These are phyloP conservation scores for Penicillium italicum DNA, from an alignment of 2,329 filamentous ascomycete genomes.

Conservation along the genomic window DNA sequence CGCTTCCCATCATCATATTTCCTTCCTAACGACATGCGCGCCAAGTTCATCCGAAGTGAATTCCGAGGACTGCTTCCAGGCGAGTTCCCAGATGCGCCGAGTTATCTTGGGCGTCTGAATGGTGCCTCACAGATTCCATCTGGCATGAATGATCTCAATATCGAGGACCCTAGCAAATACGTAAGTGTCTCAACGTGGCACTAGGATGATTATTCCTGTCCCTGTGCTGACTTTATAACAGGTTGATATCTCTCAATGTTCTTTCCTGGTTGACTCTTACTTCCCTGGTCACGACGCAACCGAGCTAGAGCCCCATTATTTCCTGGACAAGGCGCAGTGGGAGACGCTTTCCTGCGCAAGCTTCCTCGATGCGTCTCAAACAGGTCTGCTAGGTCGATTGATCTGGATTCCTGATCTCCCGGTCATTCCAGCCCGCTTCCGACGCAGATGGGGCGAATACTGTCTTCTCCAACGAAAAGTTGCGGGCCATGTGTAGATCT, in stretches of 20 bases:
- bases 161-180: conserved; percentile 84
- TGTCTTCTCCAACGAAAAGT: conserved; percentile 66
- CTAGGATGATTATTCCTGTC: background rate
- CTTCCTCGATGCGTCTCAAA: conserved; percentile 77
- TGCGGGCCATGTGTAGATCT: conserved; percentile 6
- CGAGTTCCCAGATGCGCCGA: conserved; percentile 74
- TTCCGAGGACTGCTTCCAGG: conserved; percentile 87
- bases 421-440: conserved; percentile 65
- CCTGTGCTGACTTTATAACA: conserved; percentile 29
- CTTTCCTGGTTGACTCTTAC: conserved; percentile 83
- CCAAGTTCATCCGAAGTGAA: conserved; percentile 87
- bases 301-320: conserved; percentile 73
- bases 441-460: conserved; percentile 80
- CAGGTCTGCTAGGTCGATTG: conserved; percentile 68
- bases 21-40: conserved; percentile 74
- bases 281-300: conserved; percentile 62
- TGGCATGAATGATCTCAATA: conserved; percentile 89
- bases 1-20: conserved; percentile 93
- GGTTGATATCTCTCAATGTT: conserved; percentile 68
- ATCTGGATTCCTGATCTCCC: conserved; percentile 75
- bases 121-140: conserved; percentile 78
- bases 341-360: conserved; percentile 68
- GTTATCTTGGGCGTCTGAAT: conserved; percentile 68
- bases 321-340: conserved; percentile 72
- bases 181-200: conserved; percentile 45